These are phyloP conservation scores for Clathrus columnatus DNA, from an alignment of 768 basidiomycete species.

Conservation along the genomic window DNA sequence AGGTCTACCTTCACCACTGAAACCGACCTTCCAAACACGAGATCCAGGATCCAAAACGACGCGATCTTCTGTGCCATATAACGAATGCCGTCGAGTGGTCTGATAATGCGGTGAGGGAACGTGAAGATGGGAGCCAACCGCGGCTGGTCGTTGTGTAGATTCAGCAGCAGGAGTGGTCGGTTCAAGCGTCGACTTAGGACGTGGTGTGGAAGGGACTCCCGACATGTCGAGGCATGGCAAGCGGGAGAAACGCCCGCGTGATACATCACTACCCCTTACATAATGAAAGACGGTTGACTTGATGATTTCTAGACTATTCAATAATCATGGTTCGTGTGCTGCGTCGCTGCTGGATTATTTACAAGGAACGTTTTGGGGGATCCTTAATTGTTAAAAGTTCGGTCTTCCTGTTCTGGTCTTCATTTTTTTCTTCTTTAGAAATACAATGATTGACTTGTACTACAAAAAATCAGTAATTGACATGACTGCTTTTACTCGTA, in stretches of 20 bases:
- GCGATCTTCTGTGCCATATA: conserved; percentile 95
- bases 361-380: too few relatives aligned
- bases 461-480: too few relatives aligned
- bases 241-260: background rate
- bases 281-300: background rate
- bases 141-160: conserved; percentile 29
- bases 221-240: conserved; percentile 2
- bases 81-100: conserved; percentile 79
- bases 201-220: conserved; percentile 24
- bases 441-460: too few relatives aligned
- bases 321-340: too few relatives aligned
- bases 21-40: conserved; percentile 93
- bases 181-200: conserved; percentile 15
- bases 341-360: too few relatives aligned
- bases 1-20: conserved; percentile 90
- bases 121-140: conserved; percentile 37
- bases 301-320: too few relatives aligned
- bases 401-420: too few relatives aligned
- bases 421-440: too few relatives aligned
- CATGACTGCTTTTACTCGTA: too few relatives aligned
- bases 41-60: conserved; percentile 94
- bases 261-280: background rate
- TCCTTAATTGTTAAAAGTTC: too few relatives aligned
- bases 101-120: conserved; percentile 65
- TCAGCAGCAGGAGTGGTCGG: conserved; percentile 49